These are phyloP conservation scores for Leishmania major DNA, from an alignment of 208 protist genomes.

Conservation along the genomic window DNA sequence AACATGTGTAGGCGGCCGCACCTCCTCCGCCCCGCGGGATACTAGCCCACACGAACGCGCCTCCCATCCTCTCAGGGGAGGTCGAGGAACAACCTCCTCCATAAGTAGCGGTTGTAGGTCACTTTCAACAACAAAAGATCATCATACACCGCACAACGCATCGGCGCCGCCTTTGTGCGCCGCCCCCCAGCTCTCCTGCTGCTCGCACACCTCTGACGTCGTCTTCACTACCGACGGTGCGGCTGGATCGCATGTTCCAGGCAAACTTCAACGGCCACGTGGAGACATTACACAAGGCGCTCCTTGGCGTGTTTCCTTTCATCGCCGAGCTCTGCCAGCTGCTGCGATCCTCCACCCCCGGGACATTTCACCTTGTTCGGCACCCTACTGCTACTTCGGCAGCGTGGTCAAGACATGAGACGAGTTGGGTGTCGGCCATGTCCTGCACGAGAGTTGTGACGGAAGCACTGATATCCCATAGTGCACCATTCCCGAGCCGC, in stretches of 20 bases:
- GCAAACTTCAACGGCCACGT: slow-evolving; percentile 88
- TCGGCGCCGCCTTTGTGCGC: not conserved
- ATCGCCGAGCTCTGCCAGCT: slow-evolving; percentile 60
- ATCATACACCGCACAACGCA: not conserved
- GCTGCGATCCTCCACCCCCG: slow-evolving; percentile 42
- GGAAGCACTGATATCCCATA: slow-evolving; percentile 70
- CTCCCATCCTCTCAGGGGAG: not conserved
- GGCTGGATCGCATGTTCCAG: slow-evolving; percentile 42
- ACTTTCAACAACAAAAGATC: not conserved
- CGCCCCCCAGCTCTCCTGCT: not conserved
- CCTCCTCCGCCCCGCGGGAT: not conserved
- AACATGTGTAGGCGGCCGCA: not conserved
- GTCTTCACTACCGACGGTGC: not conserved
- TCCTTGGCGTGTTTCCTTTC: slow-evolving; percentile 58
- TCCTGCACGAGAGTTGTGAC: slow-evolving; percentile 89
- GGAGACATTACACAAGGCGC: slow-evolving; percentile 65
- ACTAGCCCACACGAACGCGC: not conserved
- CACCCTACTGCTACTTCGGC: slow-evolving; percentile 88
- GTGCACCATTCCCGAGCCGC: slow-evolving; percentile 48
- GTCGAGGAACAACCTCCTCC: too few relatives aligned
- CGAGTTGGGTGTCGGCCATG: slow-evolving; percentile 54
- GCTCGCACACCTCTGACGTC: not conserved
- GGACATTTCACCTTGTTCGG: slow-evolving; percentile 79
- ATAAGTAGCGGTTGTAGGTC: too few relatives aligned
- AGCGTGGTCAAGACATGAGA: slow-evolving; percentile 46